These are phyloP conservation scores for Malassezia cuniculi DNA, from an alignment of 1,284 basidiomycete genomes.

Conservation along the genomic window DNA sequence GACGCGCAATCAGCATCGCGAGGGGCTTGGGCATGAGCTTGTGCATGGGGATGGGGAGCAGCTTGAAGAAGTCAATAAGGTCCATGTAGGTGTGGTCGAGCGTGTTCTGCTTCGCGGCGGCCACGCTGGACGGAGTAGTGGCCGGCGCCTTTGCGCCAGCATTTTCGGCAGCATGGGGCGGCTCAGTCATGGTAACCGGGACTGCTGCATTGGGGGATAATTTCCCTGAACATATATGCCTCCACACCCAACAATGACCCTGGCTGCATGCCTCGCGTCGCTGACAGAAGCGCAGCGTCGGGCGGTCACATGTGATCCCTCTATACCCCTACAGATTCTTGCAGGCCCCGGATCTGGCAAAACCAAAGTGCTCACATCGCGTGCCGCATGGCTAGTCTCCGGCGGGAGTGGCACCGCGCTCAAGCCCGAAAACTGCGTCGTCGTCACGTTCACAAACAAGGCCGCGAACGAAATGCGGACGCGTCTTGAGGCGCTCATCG, in stretches of 20 bases:
- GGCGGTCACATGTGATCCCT: slow-evolving; percentile 31
- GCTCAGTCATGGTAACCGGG: no score
- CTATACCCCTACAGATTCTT: slow-evolving; percentile 34
- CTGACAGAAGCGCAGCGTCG: slow-evolving; percentile 29
- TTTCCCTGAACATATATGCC: not conserved
- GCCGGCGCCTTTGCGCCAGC: not conserved
- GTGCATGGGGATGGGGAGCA: slow-evolving; percentile 34
- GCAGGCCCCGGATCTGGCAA: slow-evolving; percentile 43
- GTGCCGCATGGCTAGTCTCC: slow-evolving; percentile 37
- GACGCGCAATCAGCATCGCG: slow-evolving; percentile 23
- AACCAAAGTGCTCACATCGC: slow-evolving; percentile 37
- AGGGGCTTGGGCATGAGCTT: slow-evolving; percentile 26
- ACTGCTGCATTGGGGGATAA: no score
- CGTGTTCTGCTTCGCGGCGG: not conserved
- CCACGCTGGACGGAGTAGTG: not conserved
- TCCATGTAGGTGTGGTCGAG: slow-evolving; percentile 12
- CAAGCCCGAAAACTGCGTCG: slow-evolving; percentile 30
- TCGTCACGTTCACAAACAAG: slow-evolving; percentile 56
- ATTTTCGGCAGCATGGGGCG: not conserved
- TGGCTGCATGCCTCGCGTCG: slow-evolving; percentile 8
- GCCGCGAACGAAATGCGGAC: slow-evolving; percentile 77
- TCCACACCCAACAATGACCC: not conserved
- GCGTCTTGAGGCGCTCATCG: slow-evolving; percentile 60
- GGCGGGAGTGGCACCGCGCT: slow-evolving; percentile 15
- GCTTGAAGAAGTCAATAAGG: slow-evolving; percentile 25